phyloP scores from a whole-genome alignment of 2,329 filamentous ascomycete species.

The Ophiostoma perfectum region DNA sequence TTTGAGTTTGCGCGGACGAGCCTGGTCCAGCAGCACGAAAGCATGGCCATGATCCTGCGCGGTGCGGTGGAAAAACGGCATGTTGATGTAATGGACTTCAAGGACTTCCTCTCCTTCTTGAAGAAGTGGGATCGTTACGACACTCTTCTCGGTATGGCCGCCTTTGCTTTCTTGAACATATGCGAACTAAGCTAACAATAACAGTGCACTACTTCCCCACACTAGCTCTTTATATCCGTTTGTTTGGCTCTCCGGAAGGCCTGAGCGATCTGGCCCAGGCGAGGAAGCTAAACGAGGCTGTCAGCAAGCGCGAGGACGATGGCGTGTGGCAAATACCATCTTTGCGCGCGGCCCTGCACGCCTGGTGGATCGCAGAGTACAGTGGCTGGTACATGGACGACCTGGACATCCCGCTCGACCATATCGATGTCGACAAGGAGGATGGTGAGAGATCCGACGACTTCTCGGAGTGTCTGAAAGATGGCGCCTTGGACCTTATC shows the following conservation, averaged over 20 bases:
- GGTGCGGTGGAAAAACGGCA: conserved; percentile 72
- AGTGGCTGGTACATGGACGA: conserved; percentile 82
- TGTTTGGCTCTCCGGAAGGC: conserved; percentile 73
- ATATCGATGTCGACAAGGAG: conserved; percentile 63
- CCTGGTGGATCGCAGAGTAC: conserved; percentile 91
- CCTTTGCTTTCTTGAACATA: no score
- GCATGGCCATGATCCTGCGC: conserved; percentile 72
- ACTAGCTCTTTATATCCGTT: conserved; percentile 68
- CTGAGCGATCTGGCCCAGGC: conserved; percentile 51
- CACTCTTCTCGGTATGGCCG: conserved; percentile 45
- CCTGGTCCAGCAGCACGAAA: conserved; percentile 83
- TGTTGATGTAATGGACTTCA: conserved; percentile 66
- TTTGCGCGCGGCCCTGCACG: conserved; percentile 70
- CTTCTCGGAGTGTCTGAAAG: conserved; percentile 72
- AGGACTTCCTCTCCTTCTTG: conserved; percentile 61
- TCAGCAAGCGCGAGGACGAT: conserved; percentile 62
- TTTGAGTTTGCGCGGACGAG: conserved; percentile 76
- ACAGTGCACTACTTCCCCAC: conserved; percentile 77
- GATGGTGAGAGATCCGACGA: conserved; percentile 64
- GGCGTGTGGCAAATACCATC: conserved; percentile 66
- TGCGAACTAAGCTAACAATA: conserved; percentile 19
- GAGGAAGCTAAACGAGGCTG: conserved; percentile 25
- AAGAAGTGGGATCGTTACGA: conserved; percentile 74
- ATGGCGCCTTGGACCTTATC: conserved; percentile 89
- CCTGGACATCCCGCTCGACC: conserved; percentile 53